Evolutionary conservation across 2,329 filamentous ascomycete genomes (phyloP).

Genomic region (Fusarium graminum): DNA sequence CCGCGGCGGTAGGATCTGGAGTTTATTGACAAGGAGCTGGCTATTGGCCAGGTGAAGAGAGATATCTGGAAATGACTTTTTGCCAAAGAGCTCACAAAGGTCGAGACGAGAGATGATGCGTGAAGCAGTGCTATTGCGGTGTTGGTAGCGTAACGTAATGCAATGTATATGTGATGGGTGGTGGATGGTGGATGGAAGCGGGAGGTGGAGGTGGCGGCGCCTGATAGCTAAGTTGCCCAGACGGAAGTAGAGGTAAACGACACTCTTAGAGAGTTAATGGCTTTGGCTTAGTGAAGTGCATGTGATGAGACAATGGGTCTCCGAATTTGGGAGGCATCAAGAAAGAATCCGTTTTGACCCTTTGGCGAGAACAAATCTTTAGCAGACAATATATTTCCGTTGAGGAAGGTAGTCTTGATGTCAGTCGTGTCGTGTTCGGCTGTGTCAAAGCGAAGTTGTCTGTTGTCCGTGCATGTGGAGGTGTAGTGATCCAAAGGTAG

Average conservation of each 20-base stretch:
- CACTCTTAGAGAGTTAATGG: neutral
- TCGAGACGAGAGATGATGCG: conserved; percentile 25
- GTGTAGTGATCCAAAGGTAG: neutral
- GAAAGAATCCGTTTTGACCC: neutral
- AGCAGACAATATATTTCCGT: neutral
- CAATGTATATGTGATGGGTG: conserved; percentile 13
- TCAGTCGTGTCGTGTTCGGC: conserved; percentile 13
- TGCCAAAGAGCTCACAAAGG: conserved; percentile 7
- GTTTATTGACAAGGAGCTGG: conserved; percentile 43
- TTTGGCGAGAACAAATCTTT: neutral
- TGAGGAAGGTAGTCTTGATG: conserved; percentile 13
- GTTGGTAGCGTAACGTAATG: conserved; percentile 1
- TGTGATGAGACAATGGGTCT: conserved; percentile 32
- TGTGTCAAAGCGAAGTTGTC: conserved; percentile 19
- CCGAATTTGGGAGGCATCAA: neutral
- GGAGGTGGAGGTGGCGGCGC: conserved; percentile 44
- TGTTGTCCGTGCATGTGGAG: conserved; percentile 21
- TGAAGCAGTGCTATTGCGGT: conserved; percentile 24
- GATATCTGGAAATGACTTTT: conserved; percentile 31
- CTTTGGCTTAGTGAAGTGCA: conserved; percentile 11
- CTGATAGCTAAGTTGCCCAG: conserved; percentile 2
- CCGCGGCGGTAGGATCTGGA: conserved; percentile 53
- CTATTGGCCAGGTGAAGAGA: conserved; percentile 37
- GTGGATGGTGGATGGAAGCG: conserved; percentile 24
- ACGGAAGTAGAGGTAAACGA: conserved; percentile 5